A percentile compares a stretch with the other conserved stretches of the same genome.
Evolutionary conservation across 2,329 filamentous ascomycete species (phyloP).

Genomic region (Colletotrichum sojae): DNA sequence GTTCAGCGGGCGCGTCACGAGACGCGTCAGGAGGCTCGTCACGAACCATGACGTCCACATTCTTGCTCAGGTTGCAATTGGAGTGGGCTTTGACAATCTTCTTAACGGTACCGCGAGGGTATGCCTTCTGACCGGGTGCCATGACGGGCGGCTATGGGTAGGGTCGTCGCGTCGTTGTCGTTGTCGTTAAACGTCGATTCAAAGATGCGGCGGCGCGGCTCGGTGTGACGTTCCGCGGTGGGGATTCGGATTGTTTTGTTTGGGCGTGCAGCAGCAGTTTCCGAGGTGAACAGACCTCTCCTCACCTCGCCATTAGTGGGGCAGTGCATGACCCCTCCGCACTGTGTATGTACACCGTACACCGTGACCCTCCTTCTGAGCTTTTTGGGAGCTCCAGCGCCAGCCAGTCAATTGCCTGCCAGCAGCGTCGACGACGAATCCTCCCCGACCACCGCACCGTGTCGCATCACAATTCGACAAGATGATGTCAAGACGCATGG

Average conservation of each 20-base stretch:
- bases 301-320: conserved; percentile 9
- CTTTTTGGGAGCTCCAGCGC: conserved; percentile 36
- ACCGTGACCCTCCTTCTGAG: conserved; percentile 40
- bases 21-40: conserved; percentile 38
- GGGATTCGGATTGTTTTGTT: conserved; percentile 28
- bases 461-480: conserved; percentile 15
- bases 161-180: not conserved
- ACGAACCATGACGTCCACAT: conserved; percentile 85
- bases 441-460: conserved; percentile 12
- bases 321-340: conserved; percentile 18
- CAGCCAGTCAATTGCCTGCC: not conserved
- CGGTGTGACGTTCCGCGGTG: conserved; percentile 32
- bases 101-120: conserved; percentile 87
- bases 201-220: not conserved
- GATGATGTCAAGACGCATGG: conserved; percentile 74
- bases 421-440: conserved; percentile 14
- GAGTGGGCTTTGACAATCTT: conserved; percentile 93
- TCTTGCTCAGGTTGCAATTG: conserved; percentile 84
- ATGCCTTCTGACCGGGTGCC: conserved; percentile 79
- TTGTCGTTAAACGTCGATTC: conserved; percentile 1
- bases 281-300: conserved; percentile 30
- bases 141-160: conserved; percentile 53
- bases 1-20: conserved; percentile 45
- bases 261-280: conserved; percentile 28
- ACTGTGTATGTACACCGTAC: too few relatives aligned